These are phyloP conservation scores for Spathaspora sp. DNA, from an alignment of 1,139 yeast genomes.

Conservation along the genomic window DNA sequence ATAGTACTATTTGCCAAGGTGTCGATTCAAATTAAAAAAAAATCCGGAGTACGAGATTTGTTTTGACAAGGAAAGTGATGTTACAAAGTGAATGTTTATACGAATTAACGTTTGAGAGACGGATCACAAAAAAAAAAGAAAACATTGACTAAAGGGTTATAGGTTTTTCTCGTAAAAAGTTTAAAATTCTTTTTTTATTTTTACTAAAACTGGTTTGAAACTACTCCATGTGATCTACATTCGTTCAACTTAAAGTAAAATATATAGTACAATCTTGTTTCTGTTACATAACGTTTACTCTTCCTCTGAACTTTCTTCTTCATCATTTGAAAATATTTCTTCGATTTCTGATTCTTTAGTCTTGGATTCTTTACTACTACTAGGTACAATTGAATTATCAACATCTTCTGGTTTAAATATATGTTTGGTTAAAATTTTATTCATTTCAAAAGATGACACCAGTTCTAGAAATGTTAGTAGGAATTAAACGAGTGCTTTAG, in stretches of 20 bases:
- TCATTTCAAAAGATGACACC: constrained; percentile 68
- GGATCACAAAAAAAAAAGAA: too few relatives aligned
- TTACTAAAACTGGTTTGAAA: too few relatives aligned
- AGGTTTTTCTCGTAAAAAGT: too few relatives aligned
- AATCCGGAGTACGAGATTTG: not conserved
- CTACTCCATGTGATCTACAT: too few relatives aligned
- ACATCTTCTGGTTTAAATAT: constrained; percentile 45
- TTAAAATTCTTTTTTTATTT: too few relatives aligned
- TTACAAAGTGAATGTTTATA: not conserved
- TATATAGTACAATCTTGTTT: too few relatives aligned
- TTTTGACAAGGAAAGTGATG: not conserved
- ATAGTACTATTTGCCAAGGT: too few relatives aligned
- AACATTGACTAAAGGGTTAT: too few relatives aligned
- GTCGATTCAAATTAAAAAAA: too few relatives aligned
- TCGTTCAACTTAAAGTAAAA: not conserved
- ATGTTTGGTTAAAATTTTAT: constrained; percentile 56
- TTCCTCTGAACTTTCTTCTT: constrained; percentile 9
- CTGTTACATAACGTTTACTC: constrained; percentile 2
- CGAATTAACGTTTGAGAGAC: too few relatives aligned
- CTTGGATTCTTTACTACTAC: not conserved
- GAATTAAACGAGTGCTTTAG: too few relatives aligned
- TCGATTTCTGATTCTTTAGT: constrained; percentile 4
- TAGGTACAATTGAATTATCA: constrained; percentile 3
- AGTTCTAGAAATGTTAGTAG: constrained; percentile 33
- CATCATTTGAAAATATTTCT: constrained; percentile 3